A percentile compares a stretch with the other conserved stretches of the same genome.
Evolutionary conservation across 2,329 filamentous ascomycete genomes (phyloP).

Genomic region (Lomentospora prolificans): DNA sequence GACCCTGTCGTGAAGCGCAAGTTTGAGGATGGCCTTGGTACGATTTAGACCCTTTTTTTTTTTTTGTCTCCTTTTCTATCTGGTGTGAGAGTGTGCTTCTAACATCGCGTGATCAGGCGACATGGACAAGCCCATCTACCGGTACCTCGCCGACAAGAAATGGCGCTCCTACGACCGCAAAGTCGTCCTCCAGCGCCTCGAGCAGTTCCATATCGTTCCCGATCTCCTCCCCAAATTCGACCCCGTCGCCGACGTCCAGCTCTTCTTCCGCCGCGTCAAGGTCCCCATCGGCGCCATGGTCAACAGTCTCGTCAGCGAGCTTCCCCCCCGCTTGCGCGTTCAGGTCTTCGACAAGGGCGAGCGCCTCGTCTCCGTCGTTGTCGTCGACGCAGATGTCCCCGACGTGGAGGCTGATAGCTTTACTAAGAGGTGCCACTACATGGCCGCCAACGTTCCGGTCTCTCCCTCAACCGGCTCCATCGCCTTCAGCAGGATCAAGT

Average conservation of each 20-base stretch:
- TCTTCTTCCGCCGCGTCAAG: conserved; percentile 65
- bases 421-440: conserved; percentile 73
- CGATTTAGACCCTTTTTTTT: conserved; percentile 15
- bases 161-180: conserved; percentile 78
- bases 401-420: conserved; percentile 66
- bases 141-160: conserved; percentile 74
- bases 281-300: conserved; percentile 72
- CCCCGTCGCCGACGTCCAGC: conserved; percentile 66
- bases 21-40: conserved; percentile 87
- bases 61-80: background rate
- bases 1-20: conserved; percentile 87
- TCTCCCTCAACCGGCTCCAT: conserved; percentile 46
- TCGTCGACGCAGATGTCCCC: conserved; percentile 87
- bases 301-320: conserved; percentile 62
- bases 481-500: conserved; percentile 52
- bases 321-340: conserved; percentile 64
- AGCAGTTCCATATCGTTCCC: conserved; percentile 77
- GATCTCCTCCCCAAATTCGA: conserved; percentile 77
- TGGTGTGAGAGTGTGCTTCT: background rate
- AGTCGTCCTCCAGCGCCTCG: conserved; percentile 74
- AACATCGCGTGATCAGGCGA: conserved; percentile 49
- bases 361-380: conserved; percentile 72
- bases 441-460: conserved; percentile 58
- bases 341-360: conserved; percentile 77
- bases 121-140: conserved; percentile 95